Base-by-base conservation (phyloP, 179 eudicot genomes). In the Carnegiea gigantea region DNA sequence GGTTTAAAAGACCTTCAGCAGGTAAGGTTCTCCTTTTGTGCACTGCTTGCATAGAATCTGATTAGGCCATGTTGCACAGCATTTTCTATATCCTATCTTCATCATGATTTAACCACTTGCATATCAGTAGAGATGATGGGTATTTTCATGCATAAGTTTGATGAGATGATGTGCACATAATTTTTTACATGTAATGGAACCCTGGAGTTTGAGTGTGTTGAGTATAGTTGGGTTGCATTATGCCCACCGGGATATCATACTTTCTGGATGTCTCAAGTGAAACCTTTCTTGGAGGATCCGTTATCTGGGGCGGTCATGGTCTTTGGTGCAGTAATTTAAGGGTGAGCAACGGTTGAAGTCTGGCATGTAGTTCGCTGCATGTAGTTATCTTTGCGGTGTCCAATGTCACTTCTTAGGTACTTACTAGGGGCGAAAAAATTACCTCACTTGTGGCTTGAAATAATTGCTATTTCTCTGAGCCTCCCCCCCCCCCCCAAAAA, bases 1-100 rank as follows among this genome's bases (percentile, higher is more conserved):
- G 62, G 73, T 48, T 57, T 62, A 26, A 17, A 64, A 51, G 73
- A 33, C 43, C 83, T 60, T 49, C 75, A 48, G 46, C 84, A 84
- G 84, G 84, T 84, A 84, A 84, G 73, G 77, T 44, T 53, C 28
- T 70, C 33, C 73, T 53, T 53, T 74, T 59, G 28, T 38, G 26
- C 53, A 5, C 77, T 83, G 80, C 74, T 76, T 83, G 70, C 82
- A 67, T 74, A 4, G 60, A 53, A 38, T 40, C 28, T 57, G 9
- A 60, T 40, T 67, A 43, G 21, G 33, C 4, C 30, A n/a, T 64
- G 70, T 64, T 64, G 28, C 33, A 64, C 40, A 3, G 2, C 33
- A 13, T 28, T 28, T 1, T 67, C 36, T 13, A 14, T 26, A 24
- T 13, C 40, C 0, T 28, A 14, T 67, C 38, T n/a, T n/a, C 71